These are phyloP conservation scores for Senecio squalidus DNA, from an alignment of 140 eudicot species.

Conservation along the genomic window DNA sequence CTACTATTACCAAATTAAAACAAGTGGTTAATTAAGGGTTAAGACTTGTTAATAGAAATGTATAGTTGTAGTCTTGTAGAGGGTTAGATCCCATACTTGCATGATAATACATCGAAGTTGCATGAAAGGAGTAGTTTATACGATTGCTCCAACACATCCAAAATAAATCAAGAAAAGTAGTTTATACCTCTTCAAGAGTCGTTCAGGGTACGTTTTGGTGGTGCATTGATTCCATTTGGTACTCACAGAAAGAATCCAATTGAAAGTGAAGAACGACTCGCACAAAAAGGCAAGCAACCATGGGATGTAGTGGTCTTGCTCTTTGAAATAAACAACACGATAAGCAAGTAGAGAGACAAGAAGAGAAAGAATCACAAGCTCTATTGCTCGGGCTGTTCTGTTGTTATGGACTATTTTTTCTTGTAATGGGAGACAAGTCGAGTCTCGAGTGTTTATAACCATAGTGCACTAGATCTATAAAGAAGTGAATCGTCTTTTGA, in stretches of 20 bases:
- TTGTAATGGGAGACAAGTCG: slow-evolving; percentile 26
- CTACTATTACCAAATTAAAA: too few species aligned
- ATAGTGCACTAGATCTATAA: background rate
- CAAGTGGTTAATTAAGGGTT: too few species aligned
- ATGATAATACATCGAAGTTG: too few species aligned
- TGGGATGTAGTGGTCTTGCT: slow-evolving; percentile 30
- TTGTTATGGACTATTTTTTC: slow-evolving; percentile 29
- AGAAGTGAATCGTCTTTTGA: background rate
- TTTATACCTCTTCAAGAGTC: slow-evolving; percentile 34
- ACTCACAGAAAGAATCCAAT: slow-evolving; percentile 28
- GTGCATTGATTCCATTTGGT: slow-evolving; percentile 41
- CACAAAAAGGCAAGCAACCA: slow-evolving; percentile 49
- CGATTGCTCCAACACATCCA: too few species aligned
- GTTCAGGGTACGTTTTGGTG: slow-evolving; percentile 34
- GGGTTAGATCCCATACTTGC: too few species aligned
- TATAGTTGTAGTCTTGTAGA: too few species aligned
- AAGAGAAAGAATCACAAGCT: slow-evolving; percentile 43
- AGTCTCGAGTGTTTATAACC: slow-evolving; percentile 13
- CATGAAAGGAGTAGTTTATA: background rate
- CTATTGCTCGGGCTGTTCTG: slow-evolving; percentile 33
- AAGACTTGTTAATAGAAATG: too few species aligned
- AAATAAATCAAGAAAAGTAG: background rate
- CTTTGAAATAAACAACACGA: slow-evolving; percentile 24
- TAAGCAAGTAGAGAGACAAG: slow-evolving; percentile 38
- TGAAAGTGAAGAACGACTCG: slow-evolving; percentile 51